phyloP scores from a whole-genome alignment of 2,329 filamentous ascomycete genomes.

The Cordyceps javanica region DNA sequence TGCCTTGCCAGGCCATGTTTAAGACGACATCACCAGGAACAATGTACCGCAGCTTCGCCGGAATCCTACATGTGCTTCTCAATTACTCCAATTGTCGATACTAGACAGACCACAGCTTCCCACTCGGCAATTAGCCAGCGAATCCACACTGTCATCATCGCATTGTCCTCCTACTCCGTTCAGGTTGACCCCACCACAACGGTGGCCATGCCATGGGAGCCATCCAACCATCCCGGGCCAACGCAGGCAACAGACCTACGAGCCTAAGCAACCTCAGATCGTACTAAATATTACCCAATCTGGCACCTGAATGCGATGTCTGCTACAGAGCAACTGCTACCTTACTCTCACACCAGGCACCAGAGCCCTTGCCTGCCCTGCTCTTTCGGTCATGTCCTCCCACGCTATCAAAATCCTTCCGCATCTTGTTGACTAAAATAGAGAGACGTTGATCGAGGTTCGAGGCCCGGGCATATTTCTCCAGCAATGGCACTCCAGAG shows the following conservation, averaged over 20 bases:
- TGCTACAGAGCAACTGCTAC: neutral
- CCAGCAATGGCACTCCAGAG: neutral
- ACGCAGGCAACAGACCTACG: neutral
- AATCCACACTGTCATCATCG: neutral
- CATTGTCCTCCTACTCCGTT: neutral
- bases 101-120: neutral
- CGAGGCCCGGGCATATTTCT: neutral
- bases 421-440: neutral
- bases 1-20: no score
- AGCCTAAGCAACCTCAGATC: neutral
- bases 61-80: no score
- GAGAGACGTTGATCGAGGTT: no score
- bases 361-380: neutral
- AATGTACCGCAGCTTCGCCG: no score
- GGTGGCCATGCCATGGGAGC: neutral
- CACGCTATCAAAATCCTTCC: neutral
- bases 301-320: neutral
- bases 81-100: no score
- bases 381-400: no score
- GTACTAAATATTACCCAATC: neutral
- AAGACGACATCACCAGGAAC: no score
- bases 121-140: no score
- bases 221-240: neutral
- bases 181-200: neutral
- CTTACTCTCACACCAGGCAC: neutral